Evolutionary conservation across 2,329 filamentous ascomycete species (phyloP).

Genomic region (Fusarium sp.): DNA sequence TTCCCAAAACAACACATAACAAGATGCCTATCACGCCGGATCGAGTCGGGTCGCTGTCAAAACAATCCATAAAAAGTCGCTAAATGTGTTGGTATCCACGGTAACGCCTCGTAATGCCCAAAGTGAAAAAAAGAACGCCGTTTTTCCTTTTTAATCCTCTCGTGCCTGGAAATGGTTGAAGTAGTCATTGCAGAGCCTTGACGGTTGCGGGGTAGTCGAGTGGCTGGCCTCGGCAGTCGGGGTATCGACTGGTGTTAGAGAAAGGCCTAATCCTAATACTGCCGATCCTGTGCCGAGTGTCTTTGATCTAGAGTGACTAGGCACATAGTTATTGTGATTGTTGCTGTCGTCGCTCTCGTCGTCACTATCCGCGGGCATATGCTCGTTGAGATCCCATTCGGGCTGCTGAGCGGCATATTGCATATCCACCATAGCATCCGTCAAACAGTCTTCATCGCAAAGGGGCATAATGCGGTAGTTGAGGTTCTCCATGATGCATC

Average conservation of each 20-base stretch:
- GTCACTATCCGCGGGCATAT: conserved; percentile 48
- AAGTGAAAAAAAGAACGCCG: conserved; percentile 37
- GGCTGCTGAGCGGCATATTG: conserved; percentile 62
- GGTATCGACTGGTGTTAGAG: conserved; percentile 44
- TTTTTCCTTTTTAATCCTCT: conserved; percentile 26
- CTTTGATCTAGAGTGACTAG: conserved; percentile 52
- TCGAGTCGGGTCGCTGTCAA: conserved; percentile 36
- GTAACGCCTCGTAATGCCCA: conserved; percentile 38
- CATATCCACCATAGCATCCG: conserved; percentile 72
- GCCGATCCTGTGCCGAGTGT: conserved; percentile 46
- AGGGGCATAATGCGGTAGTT: conserved; percentile 72
- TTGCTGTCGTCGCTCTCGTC: conserved; percentile 44
- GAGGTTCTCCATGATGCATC: conserved; percentile 72
- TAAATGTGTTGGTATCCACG: conserved; percentile 40
- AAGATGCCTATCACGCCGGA: conserved; percentile 36
- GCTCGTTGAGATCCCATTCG: conserved; percentile 44
- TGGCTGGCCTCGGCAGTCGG: conserved; percentile 32
- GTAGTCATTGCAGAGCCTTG: conserved; percentile 39
- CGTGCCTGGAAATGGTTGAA: conserved; percentile 42
- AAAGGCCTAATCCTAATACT: conserved; percentile 41
- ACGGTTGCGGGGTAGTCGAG: conserved; percentile 35
- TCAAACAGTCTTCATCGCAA: conserved; percentile 66
- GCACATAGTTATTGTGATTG: conserved; percentile 42
- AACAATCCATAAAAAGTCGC: conserved; percentile 33
- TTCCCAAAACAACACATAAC: conserved; percentile 30